phyloP scores from a whole-genome alignment of 805 yeast genomes.

The Wickerhamia fluorescens region DNA sequence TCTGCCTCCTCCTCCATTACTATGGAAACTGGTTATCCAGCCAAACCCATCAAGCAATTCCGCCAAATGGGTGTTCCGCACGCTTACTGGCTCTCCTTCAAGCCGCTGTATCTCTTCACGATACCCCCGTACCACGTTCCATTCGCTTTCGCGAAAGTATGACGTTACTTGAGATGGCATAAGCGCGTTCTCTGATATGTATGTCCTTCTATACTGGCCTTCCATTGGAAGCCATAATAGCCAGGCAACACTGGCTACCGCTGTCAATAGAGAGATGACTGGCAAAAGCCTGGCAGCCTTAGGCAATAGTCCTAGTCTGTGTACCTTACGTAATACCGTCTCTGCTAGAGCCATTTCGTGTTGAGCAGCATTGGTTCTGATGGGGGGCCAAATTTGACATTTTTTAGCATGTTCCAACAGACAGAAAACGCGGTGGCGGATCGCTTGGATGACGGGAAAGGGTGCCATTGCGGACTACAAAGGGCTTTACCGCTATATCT shows the following conservation, averaged over 20 bases:
- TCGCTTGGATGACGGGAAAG: too few species aligned
- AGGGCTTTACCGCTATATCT: constrained; percentile 15
- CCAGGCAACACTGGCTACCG: constrained; percentile 31
- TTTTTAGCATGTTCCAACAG: too few species aligned
- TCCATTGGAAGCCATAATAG: constrained; percentile 65
- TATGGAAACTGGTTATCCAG: constrained; percentile 45
- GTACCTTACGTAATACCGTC: constrained; percentile 29
- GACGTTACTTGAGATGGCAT: constrained; percentile 95
- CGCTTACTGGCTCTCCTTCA: constrained; percentile 18
- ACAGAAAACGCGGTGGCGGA: too few species aligned
- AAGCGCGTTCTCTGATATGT: constrained; percentile 91
- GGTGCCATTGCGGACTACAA: too few species aligned
- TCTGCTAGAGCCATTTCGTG: constrained; percentile 41
- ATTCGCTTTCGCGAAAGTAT: constrained; percentile 87
- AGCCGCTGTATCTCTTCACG: constrained; percentile 49
- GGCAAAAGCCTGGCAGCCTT: constrained; percentile 28
- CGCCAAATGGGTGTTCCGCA: constrained; percentile 41
- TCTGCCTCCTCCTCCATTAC: constrained; percentile 21
- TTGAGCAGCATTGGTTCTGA: too few species aligned
- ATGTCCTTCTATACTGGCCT: constrained; percentile 78
- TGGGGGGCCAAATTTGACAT: background rate
- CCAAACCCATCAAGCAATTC: constrained; percentile 70
- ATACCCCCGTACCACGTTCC: constrained; percentile 87
- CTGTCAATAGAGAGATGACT: constrained; percentile 23
- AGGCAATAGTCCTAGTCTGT: constrained; percentile 35